Percentiles rank a stretch among this genome's conserved stretches.
Conservation (phyloP, 768 basidiomycete genomes). For the Mrakia hoshinonis region DNA sequence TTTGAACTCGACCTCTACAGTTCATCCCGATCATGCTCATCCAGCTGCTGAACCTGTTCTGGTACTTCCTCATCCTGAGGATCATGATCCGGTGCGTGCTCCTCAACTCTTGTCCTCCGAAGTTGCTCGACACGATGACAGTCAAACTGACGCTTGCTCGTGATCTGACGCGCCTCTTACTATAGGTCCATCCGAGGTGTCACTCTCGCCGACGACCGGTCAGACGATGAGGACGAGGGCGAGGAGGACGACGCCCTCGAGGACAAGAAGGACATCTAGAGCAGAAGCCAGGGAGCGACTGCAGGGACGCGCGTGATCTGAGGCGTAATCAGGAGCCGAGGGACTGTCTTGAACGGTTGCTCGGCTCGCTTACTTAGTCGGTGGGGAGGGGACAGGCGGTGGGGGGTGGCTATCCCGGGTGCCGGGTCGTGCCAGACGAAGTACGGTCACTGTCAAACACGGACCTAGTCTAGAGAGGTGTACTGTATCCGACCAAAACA, state of each 20-base stretch:
- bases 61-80: constrained; percentile 77
- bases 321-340: not conserved
- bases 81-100: constrained; percentile 63
- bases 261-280: not conserved
- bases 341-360: too few species aligned
- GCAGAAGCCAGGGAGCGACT: too few species aligned
- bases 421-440: too few species aligned
- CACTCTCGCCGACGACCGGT: constrained; percentile 55
- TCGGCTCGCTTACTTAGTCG: too few species aligned
- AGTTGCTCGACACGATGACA: not conserved
- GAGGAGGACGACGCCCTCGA: constrained; percentile 33
- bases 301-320: not conserved
- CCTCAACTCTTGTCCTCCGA: too few species aligned
- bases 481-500: too few species aligned
- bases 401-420: too few species aligned
- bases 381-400: too few species aligned
- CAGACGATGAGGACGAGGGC: constrained; percentile 52
- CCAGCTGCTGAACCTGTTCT: constrained; percentile 81
- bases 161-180: not conserved
- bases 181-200: constrained; percentile 27
- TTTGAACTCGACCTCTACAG: constrained; percentile 32
- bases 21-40: constrained; percentile 65
- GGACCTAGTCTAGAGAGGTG: too few species aligned
- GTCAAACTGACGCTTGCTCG: not conserved
- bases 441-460: too few species aligned